Base-by-base conservation (phyloP, 2,329 filamentous ascomycete species). In the Esteya vermicola region DNA sequence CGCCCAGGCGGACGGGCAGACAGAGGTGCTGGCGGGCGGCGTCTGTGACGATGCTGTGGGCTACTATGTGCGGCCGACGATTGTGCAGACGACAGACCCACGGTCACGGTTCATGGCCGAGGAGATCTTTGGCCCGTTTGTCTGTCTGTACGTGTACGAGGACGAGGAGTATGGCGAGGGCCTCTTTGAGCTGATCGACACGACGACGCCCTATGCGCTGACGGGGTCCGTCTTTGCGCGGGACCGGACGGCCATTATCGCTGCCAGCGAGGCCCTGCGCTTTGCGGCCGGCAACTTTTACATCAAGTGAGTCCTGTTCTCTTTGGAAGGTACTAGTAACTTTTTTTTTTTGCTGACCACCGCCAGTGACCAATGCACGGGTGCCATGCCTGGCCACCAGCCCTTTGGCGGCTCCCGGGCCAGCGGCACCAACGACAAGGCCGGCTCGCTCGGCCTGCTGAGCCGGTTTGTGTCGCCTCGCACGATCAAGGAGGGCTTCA, bases 401-500 rank as follows among this genome's bases (percentile, higher is more conserved):
- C 62, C 68, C 0, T 74, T 73, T 46, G 69, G 69, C 33, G 69
- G 70, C 30, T 59, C 61, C 39, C 57, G 70, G 39, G 61, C 61
- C 34, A 70, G 65, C 35, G 69, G 70, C 25, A 73, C 70, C 13
- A 71, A 70, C 47, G 69, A 73, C 51, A 72, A 73, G 57, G 68
- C 68, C 4, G 70, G 70, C 28, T 72, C 66, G 48, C 57, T 63
- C 34, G 61, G 60, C 26, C 56, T 68, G 43, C 50, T 75, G 45
- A 56, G 60, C 43, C 60, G 70, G 19, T 73, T 73, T 48, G 64
- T 67, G 13, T 67, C 64, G 48, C 58, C 62, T 41, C 55, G 69
- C 39, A 64, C 64, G 6, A 60, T 75, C 48, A 75, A 74, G 72
- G 81, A 86, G 67, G 81, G 85, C 64, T 86, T 84, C 51, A 60